Percentiles rank a stretch among this genome's conserved stretches.
These are phyloP conservation scores for Multifurca ochricompacta DNA, from an alignment of 768 basidiomycete species.

Conservation along the genomic window DNA sequence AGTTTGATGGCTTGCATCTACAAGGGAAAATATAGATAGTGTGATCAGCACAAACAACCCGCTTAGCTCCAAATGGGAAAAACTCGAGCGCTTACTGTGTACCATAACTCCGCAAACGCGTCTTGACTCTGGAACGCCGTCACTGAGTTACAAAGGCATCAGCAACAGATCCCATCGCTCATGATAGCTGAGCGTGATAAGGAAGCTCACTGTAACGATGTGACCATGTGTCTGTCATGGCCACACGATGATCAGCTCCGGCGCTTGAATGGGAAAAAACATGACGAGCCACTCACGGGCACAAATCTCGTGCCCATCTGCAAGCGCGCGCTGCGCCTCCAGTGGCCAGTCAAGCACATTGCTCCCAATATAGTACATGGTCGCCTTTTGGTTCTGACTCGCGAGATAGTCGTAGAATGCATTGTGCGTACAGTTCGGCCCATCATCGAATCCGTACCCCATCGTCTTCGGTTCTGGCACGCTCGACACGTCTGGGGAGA, in stretches of 20 bases:
- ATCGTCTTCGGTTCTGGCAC: constrained; percentile 52
- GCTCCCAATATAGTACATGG: constrained; percentile 57
- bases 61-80: too few species aligned
- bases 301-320: constrained; percentile 49
- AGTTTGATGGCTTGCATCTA: constrained; percentile 50
- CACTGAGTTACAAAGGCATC: constrained; percentile 32
- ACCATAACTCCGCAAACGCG: constrained; percentile 74
- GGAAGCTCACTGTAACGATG: constrained; percentile 35
- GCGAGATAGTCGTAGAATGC: constrained; percentile 49
- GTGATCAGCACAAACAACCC: not conserved
- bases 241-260: not conserved
- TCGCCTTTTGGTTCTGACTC: constrained; percentile 51
- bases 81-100: constrained; percentile 36
- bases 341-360: constrained; percentile 50
- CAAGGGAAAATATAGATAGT: not conserved
- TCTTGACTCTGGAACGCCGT: constrained; percentile 53
- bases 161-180: not conserved
- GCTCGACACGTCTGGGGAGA: constrained; percentile 37
- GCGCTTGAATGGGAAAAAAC: not conserved
- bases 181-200: too few species aligned
- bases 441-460: constrained; percentile 58
- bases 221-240: constrained; percentile 38
- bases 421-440: constrained; percentile 59
- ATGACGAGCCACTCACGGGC: constrained; percentile 40
- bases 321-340: constrained; percentile 44